Percentiles rank a stretch among this genome's conserved stretches.
Conservation (phyloP, 352 stramenopile species). For the Saprolegnia diclina region DNA sequence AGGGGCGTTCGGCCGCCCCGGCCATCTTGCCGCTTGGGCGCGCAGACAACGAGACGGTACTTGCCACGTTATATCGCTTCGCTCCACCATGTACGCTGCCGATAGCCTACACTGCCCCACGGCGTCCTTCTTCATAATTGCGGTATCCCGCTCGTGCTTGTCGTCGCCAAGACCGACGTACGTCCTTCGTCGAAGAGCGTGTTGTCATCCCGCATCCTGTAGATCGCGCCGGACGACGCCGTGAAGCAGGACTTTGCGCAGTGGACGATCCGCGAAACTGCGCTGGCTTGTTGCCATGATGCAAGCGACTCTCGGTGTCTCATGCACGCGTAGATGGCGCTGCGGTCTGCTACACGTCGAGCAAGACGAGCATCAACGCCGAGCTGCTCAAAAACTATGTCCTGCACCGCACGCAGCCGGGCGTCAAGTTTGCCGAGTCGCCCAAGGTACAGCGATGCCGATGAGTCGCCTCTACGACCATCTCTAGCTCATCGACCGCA, state of each 20-base stretch:
- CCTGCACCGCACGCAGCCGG: conserved; percentile 58
- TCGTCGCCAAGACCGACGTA: conserved; percentile 77
- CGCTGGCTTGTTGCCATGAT: conserved; percentile 52
- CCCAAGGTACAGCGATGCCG: conserved; percentile 34
- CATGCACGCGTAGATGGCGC: conserved; percentile 46
- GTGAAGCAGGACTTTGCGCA: conserved; percentile 84
- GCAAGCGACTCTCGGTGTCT: not conserved
- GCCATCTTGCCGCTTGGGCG: conserved; percentile 28
- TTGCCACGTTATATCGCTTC: too few species aligned
- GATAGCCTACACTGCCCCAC: conserved; percentile 45
- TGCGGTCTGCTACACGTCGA: conserved; percentile 72
- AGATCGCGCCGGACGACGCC: conserved; percentile 66
- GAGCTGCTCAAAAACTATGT: conserved; percentile 70
- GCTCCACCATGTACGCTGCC: conserved; percentile 32
- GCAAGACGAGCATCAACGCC: conserved; percentile 69
- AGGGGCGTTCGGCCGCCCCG: conserved; percentile 37
- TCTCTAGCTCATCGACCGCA: conserved; percentile 56
- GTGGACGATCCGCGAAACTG: conserved; percentile 69
- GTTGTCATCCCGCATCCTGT: conserved; percentile 6
- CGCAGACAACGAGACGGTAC: conserved; percentile 57
- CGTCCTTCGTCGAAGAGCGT: conserved; percentile 8
- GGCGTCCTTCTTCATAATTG: conserved; percentile 73
- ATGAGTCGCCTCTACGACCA: not conserved
- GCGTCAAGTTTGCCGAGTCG: conserved; percentile 62
- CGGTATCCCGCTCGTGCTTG: conserved; percentile 61